Conservation (phyloP, 257 asterid genomes). For the Forsythia viridissima region DNA sequence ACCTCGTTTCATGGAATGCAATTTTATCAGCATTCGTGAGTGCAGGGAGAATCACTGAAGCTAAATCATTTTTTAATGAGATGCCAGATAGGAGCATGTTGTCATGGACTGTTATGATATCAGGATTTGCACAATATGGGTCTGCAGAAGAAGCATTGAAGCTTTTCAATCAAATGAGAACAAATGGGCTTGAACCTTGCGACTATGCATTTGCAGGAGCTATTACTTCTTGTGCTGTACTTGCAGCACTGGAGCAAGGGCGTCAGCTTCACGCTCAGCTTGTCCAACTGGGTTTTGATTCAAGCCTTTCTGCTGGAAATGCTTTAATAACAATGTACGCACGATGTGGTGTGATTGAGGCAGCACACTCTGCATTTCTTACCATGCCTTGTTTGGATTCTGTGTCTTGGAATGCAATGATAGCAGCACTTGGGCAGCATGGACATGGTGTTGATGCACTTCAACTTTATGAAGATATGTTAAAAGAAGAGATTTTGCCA, state of each 20-base stretch:
- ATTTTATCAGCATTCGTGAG: slow-evolving; percentile 63
- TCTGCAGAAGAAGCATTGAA: slow-evolving; percentile 64
- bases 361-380: slow-evolving; percentile 43
- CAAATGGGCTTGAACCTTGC: slow-evolving; percentile 55
- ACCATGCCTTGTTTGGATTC: slow-evolving; percentile 61
- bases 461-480: slow-evolving; percentile 54
- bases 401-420: slow-evolving; percentile 80
- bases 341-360: slow-evolving; percentile 65
- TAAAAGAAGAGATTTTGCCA: slow-evolving; percentile 57
- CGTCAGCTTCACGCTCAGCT: slow-evolving; percentile 75
- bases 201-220: slow-evolving; percentile 77
- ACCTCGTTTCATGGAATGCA: slow-evolving; percentile 69
- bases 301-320: slow-evolving; percentile 78
- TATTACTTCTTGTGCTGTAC: slow-evolving; percentile 67
- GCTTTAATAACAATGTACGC: slow-evolving; percentile 71
- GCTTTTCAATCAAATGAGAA: slow-evolving; percentile 61
- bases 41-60: slow-evolving; percentile 46
- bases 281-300: slow-evolving; percentile 54
- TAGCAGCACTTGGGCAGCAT: slow-evolving; percentile 73
- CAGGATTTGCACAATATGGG: slow-evolving; percentile 67
- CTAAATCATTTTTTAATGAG: slow-evolving; percentile 47
- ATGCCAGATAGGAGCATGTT: slow-evolving; percentile 48
- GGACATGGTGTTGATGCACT: slow-evolving; percentile 61
- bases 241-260: slow-evolving; percentile 68
- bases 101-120: slow-evolving; percentile 69